Evolutionary conservation across 495 filamentous ascomycete genomes (phyloP), one percentile per base, ranked within the genome.

Genomic region (Elaphomyces granulatus): DNA sequence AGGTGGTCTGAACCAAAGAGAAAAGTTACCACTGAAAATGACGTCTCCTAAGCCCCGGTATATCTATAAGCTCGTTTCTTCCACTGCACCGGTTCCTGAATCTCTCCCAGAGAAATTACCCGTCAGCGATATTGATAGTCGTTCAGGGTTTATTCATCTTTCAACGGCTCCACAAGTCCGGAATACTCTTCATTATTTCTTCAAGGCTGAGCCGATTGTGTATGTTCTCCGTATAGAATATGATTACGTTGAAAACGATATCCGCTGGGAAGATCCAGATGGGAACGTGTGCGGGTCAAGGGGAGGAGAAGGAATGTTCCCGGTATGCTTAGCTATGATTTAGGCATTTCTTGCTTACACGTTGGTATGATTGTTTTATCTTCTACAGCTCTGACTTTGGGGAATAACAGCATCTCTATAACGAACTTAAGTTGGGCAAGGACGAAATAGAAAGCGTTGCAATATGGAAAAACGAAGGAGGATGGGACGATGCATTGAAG

Each of bases 201-300:
- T 86, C 80, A 46, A 85, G 50, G 44, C 85, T 72, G 45, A 95
- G 61, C 51, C 75, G 57, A 51, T 85, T 70, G 36, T 87, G 71
- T 52, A 94, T 68, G 56, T 88, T 57, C 56, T 93, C 70, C 45
- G 86, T 71, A 56, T 88, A 66, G 32, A 69, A 43, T 87, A 93
- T 81, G 4, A 76, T 74, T 44, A 72, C 57, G 43, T 68, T 7
- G 45, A 46, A 10, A 41, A 48, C 15, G 36, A 62, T 43, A 54
- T 66, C 31, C 52, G 52, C 1, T 68, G 63, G 58, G 64, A 68
- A 37, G 55, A 55, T 7, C 62, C 62, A 0, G 61, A 66, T 37
- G 59, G 53, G 2, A 61, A 52, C 37, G 58, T 60, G 19, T 61
- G 56, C 37, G 62, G 59, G 7, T 58, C 58, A 18, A 51, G 64